Conservation (phyloP, 805 yeast genomes). For the Suhomyces pyralidae region DNA sequence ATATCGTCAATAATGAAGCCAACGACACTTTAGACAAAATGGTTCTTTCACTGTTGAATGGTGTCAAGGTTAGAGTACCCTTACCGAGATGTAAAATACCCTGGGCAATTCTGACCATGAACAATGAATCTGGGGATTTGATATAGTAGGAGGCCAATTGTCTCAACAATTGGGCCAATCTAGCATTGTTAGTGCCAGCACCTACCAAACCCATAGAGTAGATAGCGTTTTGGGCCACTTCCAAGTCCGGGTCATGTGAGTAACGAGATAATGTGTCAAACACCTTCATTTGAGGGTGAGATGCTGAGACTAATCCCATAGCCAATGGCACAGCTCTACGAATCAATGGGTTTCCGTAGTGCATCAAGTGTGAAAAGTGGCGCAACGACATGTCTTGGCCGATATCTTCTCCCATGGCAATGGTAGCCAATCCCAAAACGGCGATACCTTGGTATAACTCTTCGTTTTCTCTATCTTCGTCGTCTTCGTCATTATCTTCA, state of each 20-base stretch:
- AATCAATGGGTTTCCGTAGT: conserved; percentile 88
- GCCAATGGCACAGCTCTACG: conserved; percentile 96
- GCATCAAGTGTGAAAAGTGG: conserved; percentile 96
- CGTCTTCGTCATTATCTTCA: conserved; percentile 27
- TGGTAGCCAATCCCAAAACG: conserved; percentile 88
- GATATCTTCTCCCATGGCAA: conserved; percentile 96
- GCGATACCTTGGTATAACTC: conserved; percentile 78
- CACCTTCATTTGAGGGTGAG: conserved; percentile 95
- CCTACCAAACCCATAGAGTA: conserved; percentile 98
- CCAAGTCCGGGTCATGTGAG: conserved; percentile 92
- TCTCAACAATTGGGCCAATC: conserved; percentile 91
- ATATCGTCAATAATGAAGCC: conserved; percentile 82
- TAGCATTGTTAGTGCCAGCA: conserved; percentile 97
- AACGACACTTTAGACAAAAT: conserved; percentile 84
- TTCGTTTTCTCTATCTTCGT: conserved; percentile 43
- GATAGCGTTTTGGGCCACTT: conserved; percentile 91
- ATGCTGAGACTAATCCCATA: conserved; percentile 91
- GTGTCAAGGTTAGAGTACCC: conserved; percentile 87
- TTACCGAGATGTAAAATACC: conserved; percentile 94
- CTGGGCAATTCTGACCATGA: conserved; percentile 91
- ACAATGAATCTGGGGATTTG: conserved; percentile 84
- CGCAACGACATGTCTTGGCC: conserved; percentile 97
- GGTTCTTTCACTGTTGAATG: conserved; percentile 85
- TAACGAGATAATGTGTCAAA: conserved; percentile 94
- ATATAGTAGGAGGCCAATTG: conserved; percentile 92